Base-by-base conservation (phyloP, 2,329 filamentous ascomycete species). In the Monilinia vaccinii-corymbosi region DNA sequence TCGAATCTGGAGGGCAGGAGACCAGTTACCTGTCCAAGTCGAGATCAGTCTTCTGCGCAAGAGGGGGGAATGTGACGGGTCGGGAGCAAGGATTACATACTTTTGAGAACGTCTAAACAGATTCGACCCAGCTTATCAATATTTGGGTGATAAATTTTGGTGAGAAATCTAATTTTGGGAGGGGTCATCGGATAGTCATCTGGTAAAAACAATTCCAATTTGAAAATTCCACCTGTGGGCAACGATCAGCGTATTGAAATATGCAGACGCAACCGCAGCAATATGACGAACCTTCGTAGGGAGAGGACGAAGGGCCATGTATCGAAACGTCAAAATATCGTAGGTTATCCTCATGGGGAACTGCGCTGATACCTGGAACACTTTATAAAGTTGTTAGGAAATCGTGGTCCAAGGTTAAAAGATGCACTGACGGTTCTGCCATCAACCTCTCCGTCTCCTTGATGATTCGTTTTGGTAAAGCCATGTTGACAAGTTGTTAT, bases 171-270 rank as follows among this genome's bases (percentile, higher is more conserved):
- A 72, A 99, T 97, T 80, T 97, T 97, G 49, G 94, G 94, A 58
- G 94, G 93, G 38, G 91, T 96, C 94, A 99, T 99, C 46, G 94
- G 94, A 74, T 99, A 99, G 78, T 99, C 94, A 71, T 99, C 94
- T 48, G 95, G 95, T 28, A 99, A 82, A 75, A 99, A 99, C 23
- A 99, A 85, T 75, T 99, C 94, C 63, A 97, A 87, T 76, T 95
- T 93, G 81, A 99, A 99, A 65, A 96, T 82, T 52, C 95, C 94
- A 34, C 71, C 71, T 73, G 57, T 34, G 48, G 2, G 42, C 18
- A 53, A 51, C 38, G 48, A 48, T 68, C 36, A 67, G 60, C 46
- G 44, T 44, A 9, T 49, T 21, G 13, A n/a, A 10, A 23, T 45
- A 45, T 21, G 34, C 13, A 38, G 45, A 31, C 13, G 16, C n/a